A percentile compares a stretch with the other conserved stretches of the same genome.
These are phyloP conservation scores for Fusarium pseudocircinatum DNA, from an alignment of 2,329 filamentous ascomycete genomes.

Conservation along the genomic window DNA sequence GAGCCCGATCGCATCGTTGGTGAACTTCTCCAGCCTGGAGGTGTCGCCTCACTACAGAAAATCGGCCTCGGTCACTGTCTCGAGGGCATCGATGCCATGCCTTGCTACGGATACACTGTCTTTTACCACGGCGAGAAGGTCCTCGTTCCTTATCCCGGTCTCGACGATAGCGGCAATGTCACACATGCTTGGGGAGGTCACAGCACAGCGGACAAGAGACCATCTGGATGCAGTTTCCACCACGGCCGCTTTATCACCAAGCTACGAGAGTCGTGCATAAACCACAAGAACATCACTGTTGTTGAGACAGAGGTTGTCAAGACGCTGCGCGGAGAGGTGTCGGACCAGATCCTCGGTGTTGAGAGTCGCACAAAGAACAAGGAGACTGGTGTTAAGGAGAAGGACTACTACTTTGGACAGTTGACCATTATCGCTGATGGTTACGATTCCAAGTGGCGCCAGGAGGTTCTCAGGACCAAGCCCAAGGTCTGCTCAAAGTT, in stretches of 20 bases:
- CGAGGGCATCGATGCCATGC: constrained; percentile 87
- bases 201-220: constrained; percentile 52
- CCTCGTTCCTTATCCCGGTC: constrained; percentile 79
- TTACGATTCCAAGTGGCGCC: constrained; percentile 91
- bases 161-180: constrained; percentile 59
- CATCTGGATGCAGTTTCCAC: constrained; percentile 85
- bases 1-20: constrained; percentile 97
- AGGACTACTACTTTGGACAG: constrained; percentile 86
- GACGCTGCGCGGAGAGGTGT: constrained; percentile 75
- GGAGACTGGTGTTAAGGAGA: constrained; percentile 62
- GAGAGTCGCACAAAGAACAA: constrained; percentile 73
- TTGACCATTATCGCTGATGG: constrained; percentile 93
- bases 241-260: constrained; percentile 92
- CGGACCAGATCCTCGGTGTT: constrained; percentile 82
- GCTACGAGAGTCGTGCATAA: constrained; percentile 77
- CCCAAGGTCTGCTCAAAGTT: constrained; percentile 97
- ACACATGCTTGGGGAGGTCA: constrained; percentile 49
- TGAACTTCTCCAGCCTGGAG: constrained; percentile 93
- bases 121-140: constrained; percentile 81
- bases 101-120: constrained; percentile 87
- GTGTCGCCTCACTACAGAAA: constrained; percentile 80
- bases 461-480: constrained; percentile 75
- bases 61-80: constrained; percentile 84
- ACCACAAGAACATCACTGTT: constrained; percentile 84
- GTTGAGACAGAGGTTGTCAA: constrained; percentile 88